These are phyloP conservation scores for Phaeosphaeriaceae sp. DNA, from an alignment of 2,329 filamentous ascomycete species.

Conservation along the genomic window DNA sequence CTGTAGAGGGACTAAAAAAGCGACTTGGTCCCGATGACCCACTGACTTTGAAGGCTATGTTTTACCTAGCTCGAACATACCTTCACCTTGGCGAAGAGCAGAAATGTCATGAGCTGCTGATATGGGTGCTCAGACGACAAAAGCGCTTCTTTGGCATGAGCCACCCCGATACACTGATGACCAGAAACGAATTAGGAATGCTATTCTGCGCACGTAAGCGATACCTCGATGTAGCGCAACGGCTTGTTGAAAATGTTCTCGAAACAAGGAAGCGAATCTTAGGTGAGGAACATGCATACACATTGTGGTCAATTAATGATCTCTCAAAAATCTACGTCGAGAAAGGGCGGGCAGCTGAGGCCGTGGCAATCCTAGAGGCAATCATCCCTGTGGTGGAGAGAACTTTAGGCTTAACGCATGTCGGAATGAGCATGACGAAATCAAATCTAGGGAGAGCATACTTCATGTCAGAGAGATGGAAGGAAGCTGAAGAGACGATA, in stretches of 20 bases:
- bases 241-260: conserved; percentile 22
- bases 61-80: conserved; percentile 31
- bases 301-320: conserved; percentile 33
- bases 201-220: conserved; percentile 18
- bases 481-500: too few relatives aligned
- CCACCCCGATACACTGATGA: conserved; percentile 28
- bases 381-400: conserved; percentile 23
- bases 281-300: conserved; percentile 37
- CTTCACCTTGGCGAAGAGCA: conserved; percentile 19
- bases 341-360: conserved; percentile 24
- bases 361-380: conserved; percentile 21
- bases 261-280: conserved; percentile 21
- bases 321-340: conserved; percentile 26
- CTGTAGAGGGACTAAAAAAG: conserved; percentile 23
- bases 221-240: conserved; percentile 10
- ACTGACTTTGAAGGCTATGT: conserved; percentile 31
- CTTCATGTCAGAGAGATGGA: too few relatives aligned
- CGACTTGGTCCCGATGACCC: conserved; percentile 22
- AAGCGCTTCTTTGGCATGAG: conserved; percentile 24
- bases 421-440: conserved; percentile 16
- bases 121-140: conserved; percentile 18
- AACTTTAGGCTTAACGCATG: conserved; percentile 27
- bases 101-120: conserved; percentile 10
- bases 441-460: too few relatives aligned
- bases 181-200: conserved; percentile 25